Evolutionary conservation across 805 yeast genomes (phyloP).

Genomic region (Kuraishia borneana): DNA sequence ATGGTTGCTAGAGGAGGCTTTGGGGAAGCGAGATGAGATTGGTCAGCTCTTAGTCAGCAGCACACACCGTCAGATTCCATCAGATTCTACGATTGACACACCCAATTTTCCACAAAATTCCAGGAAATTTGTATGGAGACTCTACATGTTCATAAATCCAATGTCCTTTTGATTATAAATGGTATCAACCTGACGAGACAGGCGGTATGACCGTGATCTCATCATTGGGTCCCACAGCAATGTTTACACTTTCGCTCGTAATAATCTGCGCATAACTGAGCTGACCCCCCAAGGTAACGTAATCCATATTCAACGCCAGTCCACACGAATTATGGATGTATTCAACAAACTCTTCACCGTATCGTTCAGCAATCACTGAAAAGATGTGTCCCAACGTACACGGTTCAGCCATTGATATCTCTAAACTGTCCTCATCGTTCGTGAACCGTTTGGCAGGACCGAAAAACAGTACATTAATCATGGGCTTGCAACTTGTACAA

Average conservation of each 20-base stretch:
- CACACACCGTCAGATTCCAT: no score
- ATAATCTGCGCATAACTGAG: conserved; percentile 3
- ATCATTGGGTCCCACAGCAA: conserved; percentile 7
- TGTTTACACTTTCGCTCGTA: background rate
- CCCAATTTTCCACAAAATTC: no score
- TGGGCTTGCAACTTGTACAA: background rate
- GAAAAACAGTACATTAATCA: conserved; percentile 14
- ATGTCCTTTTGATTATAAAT: background rate
- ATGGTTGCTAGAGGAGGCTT: no score
- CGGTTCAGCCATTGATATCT: no score
- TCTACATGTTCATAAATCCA: no score
- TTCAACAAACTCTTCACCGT: conserved; percentile 10
- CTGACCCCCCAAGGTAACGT: conserved; percentile 5
- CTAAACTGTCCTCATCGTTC: background rate
- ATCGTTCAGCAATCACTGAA: no score
- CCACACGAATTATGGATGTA: conserved; percentile 15
- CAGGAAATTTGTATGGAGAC: no score
- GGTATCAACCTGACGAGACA: conserved; percentile 16
- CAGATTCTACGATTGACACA: no score
- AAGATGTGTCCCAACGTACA: no score
- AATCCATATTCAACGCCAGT: conserved; percentile 15
- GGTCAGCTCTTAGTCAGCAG: no score
- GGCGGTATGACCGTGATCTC: conserved; percentile 19
- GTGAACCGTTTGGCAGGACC: conserved; percentile 21
- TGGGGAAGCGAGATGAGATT: no score